Base-by-base conservation (phyloP, 768 basidiomycete genomes). In the Tremella fuciformis region DNA sequence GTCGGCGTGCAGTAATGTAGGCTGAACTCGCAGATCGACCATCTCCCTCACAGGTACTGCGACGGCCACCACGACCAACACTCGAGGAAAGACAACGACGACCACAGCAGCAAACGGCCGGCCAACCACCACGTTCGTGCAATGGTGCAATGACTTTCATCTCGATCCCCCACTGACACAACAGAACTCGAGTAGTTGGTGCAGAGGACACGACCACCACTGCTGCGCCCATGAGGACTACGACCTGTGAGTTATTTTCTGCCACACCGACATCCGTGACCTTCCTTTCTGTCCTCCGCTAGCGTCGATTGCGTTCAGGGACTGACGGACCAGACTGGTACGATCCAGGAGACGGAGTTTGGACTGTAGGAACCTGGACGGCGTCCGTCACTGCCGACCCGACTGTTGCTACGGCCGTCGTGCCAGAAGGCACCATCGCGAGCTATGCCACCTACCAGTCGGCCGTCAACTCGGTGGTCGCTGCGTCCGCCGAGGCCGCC, bases 361-460 rank as follows among this genome's bases (percentile, higher is more conserved):
- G 62, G 62, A 57, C 57, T 13, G 39, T 24, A n/a, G 66, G 39
- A 22, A 65, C 63, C 22, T 73, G 71, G 71, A 70, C 66, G 15
- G 70, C 70, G 8, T 53, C 62, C 15, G 63, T 67, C 22, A 70
- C 71, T 4, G 64, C 58, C 57, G 50, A 52, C 9, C 71, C 71
- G 9, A 57, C 60, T 16, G 66, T 66, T 11, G 66, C 69, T 25
- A 73, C 71, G 29, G 69, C 59, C 29, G 60, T 59, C 53, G 62
- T 68, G 13, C 60, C 71, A 3, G 57, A 53, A 41, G 71, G 71
- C 8, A 70, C 71, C 7, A 63, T 70, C 38, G 61, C 60, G 39
- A 55, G 64, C 38, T 73, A 73, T 66, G 46, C 61, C 8, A 24
- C 51, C 18, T 73, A 73, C 47, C 68, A 70, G 52, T 60, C 64